Percentiles rank a stretch among this genome's conserved stretches.
phyloP scores from a whole-genome alignment of 805 yeast genomes.

The Trichomonascus vanleenenianus region DNA sequence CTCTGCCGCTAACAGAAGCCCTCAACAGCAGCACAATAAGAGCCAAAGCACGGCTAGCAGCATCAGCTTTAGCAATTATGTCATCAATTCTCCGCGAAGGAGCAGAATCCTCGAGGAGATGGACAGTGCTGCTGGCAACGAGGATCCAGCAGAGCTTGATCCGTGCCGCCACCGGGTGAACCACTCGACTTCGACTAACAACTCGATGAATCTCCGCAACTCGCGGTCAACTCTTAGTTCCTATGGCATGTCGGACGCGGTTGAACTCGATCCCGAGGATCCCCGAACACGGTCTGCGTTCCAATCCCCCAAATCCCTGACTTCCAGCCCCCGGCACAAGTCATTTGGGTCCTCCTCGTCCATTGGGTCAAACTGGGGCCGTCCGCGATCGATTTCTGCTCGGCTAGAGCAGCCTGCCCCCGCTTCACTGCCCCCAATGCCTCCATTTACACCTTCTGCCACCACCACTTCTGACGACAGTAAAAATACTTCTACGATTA shows the following conservation, averaged over 20 bases:
- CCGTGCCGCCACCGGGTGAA: not conserved
- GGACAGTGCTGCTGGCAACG: not conserved
- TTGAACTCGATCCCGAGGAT: slow-evolving; percentile 3
- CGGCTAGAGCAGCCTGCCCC: not conserved
- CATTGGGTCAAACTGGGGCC: too few relatives aligned
- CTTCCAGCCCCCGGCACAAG: too few relatives aligned
- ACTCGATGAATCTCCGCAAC: not conserved
- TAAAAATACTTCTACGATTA: not conserved
- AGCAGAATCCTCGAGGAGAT: not conserved
- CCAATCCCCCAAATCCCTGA: too few relatives aligned
- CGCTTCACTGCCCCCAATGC: not conserved
- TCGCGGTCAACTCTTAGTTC: slow-evolving; percentile 3
- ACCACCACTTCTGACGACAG: not conserved
- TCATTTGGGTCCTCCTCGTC: too few relatives aligned
- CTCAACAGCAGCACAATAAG: too few relatives aligned
- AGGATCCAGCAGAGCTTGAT: not conserved
- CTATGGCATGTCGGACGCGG: slow-evolving; percentile 1
- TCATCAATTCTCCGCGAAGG: too few relatives aligned
- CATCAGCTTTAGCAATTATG: too few relatives aligned
- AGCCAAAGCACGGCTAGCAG: too few relatives aligned
- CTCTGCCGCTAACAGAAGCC: too few relatives aligned
- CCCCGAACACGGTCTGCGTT: not conserved
- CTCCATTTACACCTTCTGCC: not conserved
- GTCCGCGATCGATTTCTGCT: too few relatives aligned
- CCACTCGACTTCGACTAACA: not conserved